phyloP scores from a whole-genome alignment of 2,329 filamentous ascomycete genomes.

The Epichloe aotearoae region DNA sequence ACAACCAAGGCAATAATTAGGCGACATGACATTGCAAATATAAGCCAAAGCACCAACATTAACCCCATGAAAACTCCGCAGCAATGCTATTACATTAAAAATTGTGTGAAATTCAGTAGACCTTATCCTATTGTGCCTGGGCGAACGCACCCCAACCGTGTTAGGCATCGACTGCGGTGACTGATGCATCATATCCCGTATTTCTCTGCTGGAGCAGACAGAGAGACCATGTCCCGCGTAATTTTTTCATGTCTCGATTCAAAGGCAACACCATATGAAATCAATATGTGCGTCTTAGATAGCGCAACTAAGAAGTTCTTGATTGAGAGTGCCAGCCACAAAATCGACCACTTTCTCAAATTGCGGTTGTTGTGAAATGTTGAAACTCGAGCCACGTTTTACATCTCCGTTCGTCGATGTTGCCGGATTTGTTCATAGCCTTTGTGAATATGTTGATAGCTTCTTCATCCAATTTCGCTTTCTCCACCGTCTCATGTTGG shows the following conservation, averaged over 20 bases:
- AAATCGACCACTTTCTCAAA: neutral
- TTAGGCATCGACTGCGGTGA: neutral
- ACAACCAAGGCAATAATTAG: neutral
- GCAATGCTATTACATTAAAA: neutral
- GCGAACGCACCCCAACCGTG: too few relatives aligned
- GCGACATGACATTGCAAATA: neutral
- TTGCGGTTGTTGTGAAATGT: slow-evolving; percentile 9
- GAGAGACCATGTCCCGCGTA: too few relatives aligned
- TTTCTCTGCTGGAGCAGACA: too few relatives aligned
- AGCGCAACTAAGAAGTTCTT: too few relatives aligned
- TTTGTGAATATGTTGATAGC: slow-evolving; percentile 29
- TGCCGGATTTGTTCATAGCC: slow-evolving; percentile 23
- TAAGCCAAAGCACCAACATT: neutral
- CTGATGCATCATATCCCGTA: neutral
- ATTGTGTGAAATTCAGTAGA: neutral
- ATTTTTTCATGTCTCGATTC: too few relatives aligned
- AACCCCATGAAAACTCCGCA: neutral
- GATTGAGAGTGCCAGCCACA: too few relatives aligned
- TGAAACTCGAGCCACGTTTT: slow-evolving; percentile 23
- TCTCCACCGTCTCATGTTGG: slow-evolving; percentile 34
- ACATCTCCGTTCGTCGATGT: slow-evolving; percentile 24
- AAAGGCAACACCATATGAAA: too few relatives aligned
- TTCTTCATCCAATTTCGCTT: slow-evolving; percentile 29
- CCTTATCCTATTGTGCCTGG: too few relatives aligned
- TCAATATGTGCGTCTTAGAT: too few relatives aligned